Conservation (phyloP, 1,284 basidiomycete genomes). For the Pisolithus thermaeus region DNA sequence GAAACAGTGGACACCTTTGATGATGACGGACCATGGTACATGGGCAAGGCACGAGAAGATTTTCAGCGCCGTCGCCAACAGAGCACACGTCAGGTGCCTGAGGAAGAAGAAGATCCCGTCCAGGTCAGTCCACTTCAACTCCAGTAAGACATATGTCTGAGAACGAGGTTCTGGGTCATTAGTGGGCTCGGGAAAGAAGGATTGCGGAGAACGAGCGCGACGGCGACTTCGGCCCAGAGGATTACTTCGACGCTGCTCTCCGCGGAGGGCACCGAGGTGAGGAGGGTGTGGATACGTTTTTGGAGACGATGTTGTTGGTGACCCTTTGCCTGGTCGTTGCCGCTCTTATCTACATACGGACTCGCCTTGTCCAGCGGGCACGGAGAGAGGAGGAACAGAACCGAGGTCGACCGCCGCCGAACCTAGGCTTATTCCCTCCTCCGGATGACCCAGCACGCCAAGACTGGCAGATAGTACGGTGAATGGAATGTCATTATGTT, state of each 20-base stretch:
- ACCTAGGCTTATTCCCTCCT: slow-evolving; percentile 52
- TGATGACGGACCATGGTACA: slow-evolving; percentile 67
- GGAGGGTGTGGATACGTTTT: slow-evolving; percentile 56
- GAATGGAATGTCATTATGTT: background rate
- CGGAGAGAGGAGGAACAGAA: slow-evolving; percentile 39
- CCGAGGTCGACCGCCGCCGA: slow-evolving; percentile 13
- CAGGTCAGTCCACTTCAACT: slow-evolving; percentile 36
- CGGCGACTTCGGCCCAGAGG: slow-evolving; percentile 70
- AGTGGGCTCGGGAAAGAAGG: slow-evolving; percentile 74
- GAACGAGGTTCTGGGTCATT: slow-evolving; percentile 9
- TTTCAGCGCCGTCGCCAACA: slow-evolving; percentile 50
- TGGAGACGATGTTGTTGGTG: slow-evolving; percentile 67
- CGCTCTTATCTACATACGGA: slow-evolving; percentile 63
- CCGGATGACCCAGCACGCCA: slow-evolving; percentile 57
- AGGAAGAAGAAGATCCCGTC: slow-evolving; percentile 68
- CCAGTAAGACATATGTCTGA: background rate
- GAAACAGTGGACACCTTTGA: slow-evolving; percentile 24
- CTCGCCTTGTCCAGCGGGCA: slow-evolving; percentile 63
- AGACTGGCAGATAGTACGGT: slow-evolving; percentile 57
- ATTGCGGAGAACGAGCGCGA: slow-evolving; percentile 68
- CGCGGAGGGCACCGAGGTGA: slow-evolving; percentile 56
- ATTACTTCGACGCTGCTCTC: slow-evolving; percentile 68
- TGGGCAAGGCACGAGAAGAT: slow-evolving; percentile 73
- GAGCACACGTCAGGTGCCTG: slow-evolving; percentile 29
- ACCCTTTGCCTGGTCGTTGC: slow-evolving; percentile 61